Evolutionary conservation across 2,329 filamentous ascomycete species (phyloP).

Genomic region (Fusarium ambrosium): DNA sequence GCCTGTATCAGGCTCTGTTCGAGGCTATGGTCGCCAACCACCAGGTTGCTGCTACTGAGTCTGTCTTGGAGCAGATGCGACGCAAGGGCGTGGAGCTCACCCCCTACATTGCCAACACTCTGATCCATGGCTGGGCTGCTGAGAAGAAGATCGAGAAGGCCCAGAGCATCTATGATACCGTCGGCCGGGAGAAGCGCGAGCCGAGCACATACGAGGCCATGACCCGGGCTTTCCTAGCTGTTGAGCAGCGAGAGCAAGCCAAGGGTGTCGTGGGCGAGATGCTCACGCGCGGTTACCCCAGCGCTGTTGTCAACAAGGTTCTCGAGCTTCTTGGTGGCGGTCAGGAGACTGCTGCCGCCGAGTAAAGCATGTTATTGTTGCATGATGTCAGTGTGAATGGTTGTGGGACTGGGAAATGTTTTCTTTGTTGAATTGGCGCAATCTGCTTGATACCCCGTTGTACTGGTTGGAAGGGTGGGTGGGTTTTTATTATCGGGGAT

Average conservation of each 20-base stretch:
- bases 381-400: constrained; percentile 14
- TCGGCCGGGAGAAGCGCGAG: constrained; percentile 84
- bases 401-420: constrained; percentile 36
- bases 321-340: constrained; percentile 83
- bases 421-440: constrained; percentile 45
- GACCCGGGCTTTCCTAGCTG: constrained; percentile 91
- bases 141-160: constrained; percentile 86
- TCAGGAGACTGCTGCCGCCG: constrained; percentile 54
- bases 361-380: constrained; percentile 34
- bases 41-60: constrained; percentile 80
- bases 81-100: constrained; percentile 84
- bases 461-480: constrained; percentile 37
- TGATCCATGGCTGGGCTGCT: constrained; percentile 96
- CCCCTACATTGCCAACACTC: constrained; percentile 96
- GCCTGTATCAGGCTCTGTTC: constrained; percentile 95
- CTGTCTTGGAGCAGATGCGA: constrained; percentile 82
- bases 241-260: constrained; percentile 83
- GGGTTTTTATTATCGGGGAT: constrained; percentile 37
- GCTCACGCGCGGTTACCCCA: constrained; percentile 89
- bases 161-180: constrained; percentile 81
- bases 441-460: constrained; percentile 51
- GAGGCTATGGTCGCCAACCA: constrained; percentile 98
- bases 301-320: constrained; percentile 93
- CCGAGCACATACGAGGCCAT: constrained; percentile 99
- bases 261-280: constrained; percentile 89